Conservation (phyloP, 495 filamentous ascomycete genomes). For the Penicillium diatomitis region DNA sequence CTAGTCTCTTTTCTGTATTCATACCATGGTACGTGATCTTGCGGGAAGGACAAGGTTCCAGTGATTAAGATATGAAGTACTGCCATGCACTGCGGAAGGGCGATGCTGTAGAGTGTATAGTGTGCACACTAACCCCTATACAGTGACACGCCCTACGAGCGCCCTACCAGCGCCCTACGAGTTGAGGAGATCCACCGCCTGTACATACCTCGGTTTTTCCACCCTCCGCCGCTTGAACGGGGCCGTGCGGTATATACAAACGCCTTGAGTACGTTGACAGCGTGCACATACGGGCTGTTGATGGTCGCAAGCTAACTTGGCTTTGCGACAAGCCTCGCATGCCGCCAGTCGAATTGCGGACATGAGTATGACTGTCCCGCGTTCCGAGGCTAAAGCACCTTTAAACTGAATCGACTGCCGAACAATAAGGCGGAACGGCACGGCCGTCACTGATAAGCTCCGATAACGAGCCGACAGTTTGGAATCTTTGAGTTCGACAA, state of each 20-base stretch:
- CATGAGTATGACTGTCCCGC: too few species aligned
- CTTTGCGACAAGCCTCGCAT: conserved; percentile 33
- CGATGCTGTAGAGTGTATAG: too few species aligned
- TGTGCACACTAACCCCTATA: too few species aligned
- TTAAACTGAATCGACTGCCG: too few species aligned
- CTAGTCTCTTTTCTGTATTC: neutral
- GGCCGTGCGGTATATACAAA: conserved; percentile 31
- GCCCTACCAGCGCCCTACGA: neutral
- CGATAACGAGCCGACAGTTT: too few species aligned
- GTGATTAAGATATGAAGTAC: neutral
- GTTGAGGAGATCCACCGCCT: too few species aligned
- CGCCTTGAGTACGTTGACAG: conserved; percentile 17
- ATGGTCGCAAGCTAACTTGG: conserved; percentile 36
- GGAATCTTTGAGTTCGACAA: too few species aligned
- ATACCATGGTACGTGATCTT: too few species aligned
- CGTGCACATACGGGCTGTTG: conserved; percentile 30
- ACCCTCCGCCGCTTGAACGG: conserved; percentile 28
- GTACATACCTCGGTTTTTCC: conserved; percentile 14
- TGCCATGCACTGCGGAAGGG: neutral
- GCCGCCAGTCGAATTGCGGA: conserved; percentile 13
- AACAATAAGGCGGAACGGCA: too few species aligned
- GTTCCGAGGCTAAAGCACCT: too few species aligned
- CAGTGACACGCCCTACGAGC: neutral
- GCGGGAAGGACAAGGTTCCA: neutral
- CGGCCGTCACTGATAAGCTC: too few species aligned